phyloP scores from a whole-genome alignment of 225 moss, liverwort and hornwort species.

The Thuidium tamariscinum region DNA sequence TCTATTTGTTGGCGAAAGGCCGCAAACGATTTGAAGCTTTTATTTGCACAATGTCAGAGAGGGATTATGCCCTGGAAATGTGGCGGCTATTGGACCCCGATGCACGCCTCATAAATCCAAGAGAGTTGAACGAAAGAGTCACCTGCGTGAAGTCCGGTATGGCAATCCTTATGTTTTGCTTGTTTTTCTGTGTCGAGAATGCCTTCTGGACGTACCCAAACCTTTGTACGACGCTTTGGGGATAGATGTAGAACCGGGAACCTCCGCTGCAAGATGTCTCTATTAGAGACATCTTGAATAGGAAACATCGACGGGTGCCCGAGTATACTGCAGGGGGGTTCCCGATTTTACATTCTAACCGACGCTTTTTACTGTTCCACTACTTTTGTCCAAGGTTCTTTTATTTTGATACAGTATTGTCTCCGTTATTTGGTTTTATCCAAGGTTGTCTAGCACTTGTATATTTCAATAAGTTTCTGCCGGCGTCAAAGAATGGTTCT shows the following conservation, averaged over 20 bases:
- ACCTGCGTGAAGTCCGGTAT: conserved; percentile 93
- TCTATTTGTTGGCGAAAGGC: conserved; percentile 89
- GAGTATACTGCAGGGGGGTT: background rate
- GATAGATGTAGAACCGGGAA: background rate
- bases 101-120: conserved; percentile 71
- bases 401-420: background rate
- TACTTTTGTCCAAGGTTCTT: background rate
- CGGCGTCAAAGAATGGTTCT: background rate
- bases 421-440: background rate
- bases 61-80: conserved; percentile 99
- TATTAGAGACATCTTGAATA: background rate
- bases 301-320: background rate
- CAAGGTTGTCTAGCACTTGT: background rate
- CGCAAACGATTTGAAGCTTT: conserved; percentile 98
- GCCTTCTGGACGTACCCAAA: background rate
- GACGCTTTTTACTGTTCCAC: background rate
- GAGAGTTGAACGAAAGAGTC: conserved; percentile 95
- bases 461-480: background rate
- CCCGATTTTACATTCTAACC: background rate
- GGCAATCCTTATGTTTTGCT: background rate
- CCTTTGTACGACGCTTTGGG: background rate
- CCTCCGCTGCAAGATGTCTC: background rate
- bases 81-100: conserved; percentile 99
- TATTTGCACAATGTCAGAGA: conserved; percentile 99
- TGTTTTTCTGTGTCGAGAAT: background rate